Conservation (phyloP, 106 monocot species). For the Dioscorea dumetorum region DNA sequence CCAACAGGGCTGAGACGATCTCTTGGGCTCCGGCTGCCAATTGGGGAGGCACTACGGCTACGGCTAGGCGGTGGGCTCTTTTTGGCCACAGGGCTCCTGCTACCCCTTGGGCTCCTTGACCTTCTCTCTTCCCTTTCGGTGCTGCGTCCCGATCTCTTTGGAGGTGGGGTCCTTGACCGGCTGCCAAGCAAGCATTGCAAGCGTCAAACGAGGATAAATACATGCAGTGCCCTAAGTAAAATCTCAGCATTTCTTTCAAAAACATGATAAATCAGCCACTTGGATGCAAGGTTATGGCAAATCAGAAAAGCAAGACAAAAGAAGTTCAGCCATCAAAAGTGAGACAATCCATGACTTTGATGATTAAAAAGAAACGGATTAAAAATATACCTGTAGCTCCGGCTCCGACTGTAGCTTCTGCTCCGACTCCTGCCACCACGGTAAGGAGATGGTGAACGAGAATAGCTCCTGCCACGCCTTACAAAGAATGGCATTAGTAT, state of each 20-base stretch:
- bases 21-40: conserved; percentile 43
- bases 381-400: conserved; percentile 57
- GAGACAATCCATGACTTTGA: too few relatives aligned
- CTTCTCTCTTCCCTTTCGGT: conserved; percentile 38
- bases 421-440: conserved; percentile 59
- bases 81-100: conserved; percentile 49
- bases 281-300: too few relatives aligned
- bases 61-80: conserved; percentile 21
- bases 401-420: conserved; percentile 70
- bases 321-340: too few relatives aligned
- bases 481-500: neutral
- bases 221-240: too few relatives aligned
- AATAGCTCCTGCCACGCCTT: conserved; percentile 63
- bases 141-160: conserved; percentile 35
- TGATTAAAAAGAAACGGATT: too few relatives aligned
- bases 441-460: conserved; percentile 70
- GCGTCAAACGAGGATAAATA: neutral
- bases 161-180: conserved; percentile 70
- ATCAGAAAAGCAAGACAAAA: too few relatives aligned
- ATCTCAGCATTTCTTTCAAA: too few relatives aligned
- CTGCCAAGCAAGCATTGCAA: conserved; percentile 16
- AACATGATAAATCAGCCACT: too few relatives aligned
- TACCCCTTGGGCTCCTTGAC: conserved; percentile 58
- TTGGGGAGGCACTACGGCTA: conserved; percentile 37
- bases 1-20: conserved; percentile 24